Evolutionary conservation across 2,329 filamentous ascomycete species (phyloP).

Genomic region (Hypomyces rosellus): DNA sequence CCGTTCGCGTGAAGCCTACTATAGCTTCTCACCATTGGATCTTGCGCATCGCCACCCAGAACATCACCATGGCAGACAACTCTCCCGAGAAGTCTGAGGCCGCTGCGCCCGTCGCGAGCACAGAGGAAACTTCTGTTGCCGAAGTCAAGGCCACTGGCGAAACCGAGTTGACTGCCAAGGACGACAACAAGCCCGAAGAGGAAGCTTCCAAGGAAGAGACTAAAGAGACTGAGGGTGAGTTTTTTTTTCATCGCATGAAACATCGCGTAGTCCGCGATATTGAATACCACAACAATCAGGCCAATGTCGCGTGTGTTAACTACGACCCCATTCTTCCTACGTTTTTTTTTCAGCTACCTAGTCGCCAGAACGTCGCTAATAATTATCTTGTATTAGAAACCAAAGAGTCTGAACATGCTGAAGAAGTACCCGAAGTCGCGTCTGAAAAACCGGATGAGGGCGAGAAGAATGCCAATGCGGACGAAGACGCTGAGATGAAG

Average conservation of each 20-base stretch:
- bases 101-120: slow-evolving; percentile 26
- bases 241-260: background rate
- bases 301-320: too few relatives aligned
- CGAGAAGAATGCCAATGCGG: slow-evolving; percentile 20
- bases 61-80: slow-evolving; percentile 33
- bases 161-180: slow-evolving; percentile 16
- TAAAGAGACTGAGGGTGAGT: slow-evolving; percentile 28
- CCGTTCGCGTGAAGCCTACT: slow-evolving; percentile 10
- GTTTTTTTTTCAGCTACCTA: background rate
- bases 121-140: slow-evolving; percentile 22
- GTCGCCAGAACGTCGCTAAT: slow-evolving; percentile 20
- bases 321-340: too few relatives aligned
- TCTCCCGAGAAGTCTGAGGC: slow-evolving; percentile 30
- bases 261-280: too few relatives aligned
- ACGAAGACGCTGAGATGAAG: slow-evolving; percentile 50
- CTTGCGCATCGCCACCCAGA: slow-evolving; percentile 17
- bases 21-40: slow-evolving; percentile 8
- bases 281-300: too few relatives aligned
- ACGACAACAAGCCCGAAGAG: slow-evolving; percentile 17
- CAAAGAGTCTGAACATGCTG: slow-evolving; percentile 22
- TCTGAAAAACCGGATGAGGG: slow-evolving; percentile 22
- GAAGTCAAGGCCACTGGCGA: slow-evolving; percentile 20
- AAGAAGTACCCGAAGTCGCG: slow-evolving; percentile 25
- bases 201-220: slow-evolving; percentile 23
- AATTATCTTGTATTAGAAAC: slow-evolving; percentile 19